Percentiles rank a stretch among this genome's conserved stretches.
Evolutionary conservation across 2,329 filamentous ascomycete genomes (phyloP).

Genomic region (Ophiostoma triangulosporum): DNA sequence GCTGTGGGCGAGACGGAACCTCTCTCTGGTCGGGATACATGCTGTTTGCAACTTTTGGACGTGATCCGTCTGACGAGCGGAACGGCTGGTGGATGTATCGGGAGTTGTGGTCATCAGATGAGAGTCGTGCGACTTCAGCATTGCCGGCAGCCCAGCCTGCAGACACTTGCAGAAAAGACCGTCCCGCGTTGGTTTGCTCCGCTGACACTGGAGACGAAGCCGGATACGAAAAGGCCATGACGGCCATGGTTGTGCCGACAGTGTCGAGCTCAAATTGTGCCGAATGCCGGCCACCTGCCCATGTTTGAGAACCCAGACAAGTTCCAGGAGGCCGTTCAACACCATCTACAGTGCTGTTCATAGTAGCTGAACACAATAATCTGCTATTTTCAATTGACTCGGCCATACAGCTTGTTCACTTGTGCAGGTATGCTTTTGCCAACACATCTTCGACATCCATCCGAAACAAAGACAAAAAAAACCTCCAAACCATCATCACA

Average conservation of each 20-base stretch:
- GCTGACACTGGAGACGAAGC: conserved; percentile 29
- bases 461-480: too few species aligned
- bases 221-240: conserved; percentile 39
- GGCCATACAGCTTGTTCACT: too few species aligned
- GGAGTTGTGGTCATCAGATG: conserved; percentile 49
- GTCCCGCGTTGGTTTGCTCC: conserved; percentile 70
- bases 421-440: too few species aligned
- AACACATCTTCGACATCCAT: too few species aligned
- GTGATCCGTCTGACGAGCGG: too few species aligned
- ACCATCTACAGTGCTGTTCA: conserved; percentile 14
- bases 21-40: too few species aligned
- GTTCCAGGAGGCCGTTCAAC: conserved; percentile 27
- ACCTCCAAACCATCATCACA: too few species aligned
- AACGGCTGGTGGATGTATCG: too few species aligned
- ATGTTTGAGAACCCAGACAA: conserved; percentile 57
- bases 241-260: conserved; percentile 56
- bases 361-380: too few species aligned
- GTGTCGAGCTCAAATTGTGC: conserved; percentile 51
- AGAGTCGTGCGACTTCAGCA: conserved; percentile 69
- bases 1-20: too few species aligned
- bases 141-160: conserved; percentile 52
- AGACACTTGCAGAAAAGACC: conserved; percentile 53
- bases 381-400: too few species aligned
- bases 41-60: too few species aligned
- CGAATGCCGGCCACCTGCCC: conserved; percentile 64